A percentile compares a stretch with the other conserved stretches of the same genome.
Conservation (phyloP, 148 eudicot genomes). For the Dianthus caryophyllus region DNA sequence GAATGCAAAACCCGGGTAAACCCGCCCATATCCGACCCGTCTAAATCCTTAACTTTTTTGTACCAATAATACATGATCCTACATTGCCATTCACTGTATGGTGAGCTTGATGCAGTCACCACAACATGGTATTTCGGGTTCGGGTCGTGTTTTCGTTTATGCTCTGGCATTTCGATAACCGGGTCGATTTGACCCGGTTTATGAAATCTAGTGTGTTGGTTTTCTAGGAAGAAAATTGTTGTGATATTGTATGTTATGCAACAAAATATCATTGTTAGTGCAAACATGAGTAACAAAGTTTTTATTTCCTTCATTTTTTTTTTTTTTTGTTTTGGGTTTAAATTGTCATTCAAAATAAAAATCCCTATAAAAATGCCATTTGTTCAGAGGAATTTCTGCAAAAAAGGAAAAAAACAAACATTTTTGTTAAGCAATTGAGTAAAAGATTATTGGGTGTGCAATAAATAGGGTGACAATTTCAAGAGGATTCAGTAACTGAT, state of each 20-base stretch:
- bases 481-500: slow-evolving; percentile 1
- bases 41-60: slow-evolving; percentile 29
- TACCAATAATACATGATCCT: slow-evolving; percentile 54
- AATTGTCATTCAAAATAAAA: no score
- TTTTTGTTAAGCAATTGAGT: no score
- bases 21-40: slow-evolving; percentile 46
- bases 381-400: neutral
- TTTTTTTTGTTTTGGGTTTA: slow-evolving; percentile 18
- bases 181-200: slow-evolving; percentile 25
- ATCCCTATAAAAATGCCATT: no score
- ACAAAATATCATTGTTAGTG: slow-evolving; percentile 22
- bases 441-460: neutral
- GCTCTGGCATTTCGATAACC: slow-evolving; percentile 15
- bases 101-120: slow-evolving; percentile 32
- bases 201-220: neutral
- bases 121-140: slow-evolving; percentile 38
- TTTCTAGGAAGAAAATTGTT: slow-evolving; percentile 9
- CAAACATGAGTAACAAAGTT: slow-evolving; percentile 22
- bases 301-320: slow-evolving; percentile 14
- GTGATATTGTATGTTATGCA: slow-evolving; percentile 31
- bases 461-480: slow-evolving; percentile 12
- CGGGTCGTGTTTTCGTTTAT: neutral
- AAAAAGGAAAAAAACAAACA: slow-evolving; percentile 1
- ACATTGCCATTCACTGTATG: slow-evolving; percentile 51
- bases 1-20: slow-evolving; percentile 51